Evolutionary conservation across 2,329 filamentous ascomycete species (phyloP).

Genomic region (Cladosporium sp.): DNA sequence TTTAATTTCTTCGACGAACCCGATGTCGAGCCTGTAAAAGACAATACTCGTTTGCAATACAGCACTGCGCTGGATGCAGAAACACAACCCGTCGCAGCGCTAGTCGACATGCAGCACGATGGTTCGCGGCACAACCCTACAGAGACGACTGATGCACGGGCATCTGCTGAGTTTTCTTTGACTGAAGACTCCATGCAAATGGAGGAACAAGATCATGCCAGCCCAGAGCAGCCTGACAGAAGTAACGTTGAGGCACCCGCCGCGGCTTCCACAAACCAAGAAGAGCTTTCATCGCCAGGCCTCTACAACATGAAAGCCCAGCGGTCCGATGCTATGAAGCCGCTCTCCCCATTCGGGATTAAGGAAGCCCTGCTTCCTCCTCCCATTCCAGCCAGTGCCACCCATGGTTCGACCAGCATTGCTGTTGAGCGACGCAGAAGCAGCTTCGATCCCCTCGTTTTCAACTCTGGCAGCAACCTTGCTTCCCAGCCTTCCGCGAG

Average conservation of each 20-base stretch:
- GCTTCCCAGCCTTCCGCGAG: not conserved
- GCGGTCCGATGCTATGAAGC: conserved; percentile 20
- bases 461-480: conserved; percentile 31
- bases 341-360: conserved; percentile 43
- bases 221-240: not conserved
- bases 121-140: not conserved
- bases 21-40: conserved; percentile 20
- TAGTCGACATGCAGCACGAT: not conserved
- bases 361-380: conserved; percentile 51
- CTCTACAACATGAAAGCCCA: not conserved
- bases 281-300: not conserved
- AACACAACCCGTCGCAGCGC: not conserved
- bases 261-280: not conserved
- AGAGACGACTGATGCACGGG: not conserved
- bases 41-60: not conserved
- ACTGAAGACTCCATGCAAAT: not conserved
- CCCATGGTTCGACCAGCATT: conserved; percentile 5
- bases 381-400: conserved; percentile 34
- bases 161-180: not conserved
- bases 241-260: not conserved
- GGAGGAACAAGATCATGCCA: not conserved
- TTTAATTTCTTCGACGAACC: conserved; percentile 80
- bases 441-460: conserved; percentile 54
- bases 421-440: conserved; percentile 37
- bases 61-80: not conserved